These are phyloP conservation scores for Batrachochytrium dendrobatidis DNA, from an alignment of 371 early-diverging fungal genomes.

Conservation along the genomic window DNA sequence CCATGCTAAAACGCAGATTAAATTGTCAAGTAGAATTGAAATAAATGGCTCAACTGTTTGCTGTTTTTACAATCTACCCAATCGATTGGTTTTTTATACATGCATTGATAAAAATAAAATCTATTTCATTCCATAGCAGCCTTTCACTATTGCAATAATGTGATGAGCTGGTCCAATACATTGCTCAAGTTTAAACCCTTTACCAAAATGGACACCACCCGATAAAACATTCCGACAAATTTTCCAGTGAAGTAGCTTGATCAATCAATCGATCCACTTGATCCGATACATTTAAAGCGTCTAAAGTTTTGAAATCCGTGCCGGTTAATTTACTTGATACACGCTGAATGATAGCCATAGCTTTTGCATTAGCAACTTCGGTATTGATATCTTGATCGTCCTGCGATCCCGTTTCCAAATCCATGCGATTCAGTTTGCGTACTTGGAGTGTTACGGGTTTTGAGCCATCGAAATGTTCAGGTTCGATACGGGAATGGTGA, in stretches of 20 bases:
- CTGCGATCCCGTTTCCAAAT: constrained; percentile 14
- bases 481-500: neutral
- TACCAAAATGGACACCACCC: constrained; percentile 84
- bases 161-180: too few species aligned
- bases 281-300: constrained; percentile 70
- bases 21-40: too few species aligned
- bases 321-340: constrained; percentile 76
- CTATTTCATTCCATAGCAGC: too few species aligned
- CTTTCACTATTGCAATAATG: too few species aligned
- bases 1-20: too few species aligned
- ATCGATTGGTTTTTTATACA: too few species aligned
- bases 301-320: constrained; percentile 77
- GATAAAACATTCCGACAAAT: constrained; percentile 90
- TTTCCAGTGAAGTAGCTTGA: constrained; percentile 90
- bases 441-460: neutral
- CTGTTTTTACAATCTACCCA: too few species aligned
- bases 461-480: neutral
- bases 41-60: too few species aligned
- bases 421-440: neutral
- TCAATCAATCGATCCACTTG: constrained; percentile 91
- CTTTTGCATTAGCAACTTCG: constrained; percentile 50
- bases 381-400: constrained; percentile 22
- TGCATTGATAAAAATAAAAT: too few species aligned
- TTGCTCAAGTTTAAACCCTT: too few species aligned
- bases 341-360: constrained; percentile 52